phyloP scores from a whole-genome alignment of 176 grass and related monocot genomes.

The Paspalum notatum region DNA sequence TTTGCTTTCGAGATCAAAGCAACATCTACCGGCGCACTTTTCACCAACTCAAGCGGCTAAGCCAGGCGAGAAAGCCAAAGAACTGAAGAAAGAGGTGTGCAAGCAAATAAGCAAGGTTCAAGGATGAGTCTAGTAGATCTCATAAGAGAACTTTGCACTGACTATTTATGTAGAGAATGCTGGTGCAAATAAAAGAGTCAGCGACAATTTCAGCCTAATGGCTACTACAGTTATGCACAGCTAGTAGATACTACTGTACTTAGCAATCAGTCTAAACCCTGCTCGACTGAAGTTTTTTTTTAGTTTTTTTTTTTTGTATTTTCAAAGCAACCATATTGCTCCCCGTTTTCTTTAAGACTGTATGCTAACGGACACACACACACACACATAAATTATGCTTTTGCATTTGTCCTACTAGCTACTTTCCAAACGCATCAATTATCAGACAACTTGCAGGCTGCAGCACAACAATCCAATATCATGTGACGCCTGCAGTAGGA shows the following conservation, averaged over 20 bases:
- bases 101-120: background rate
- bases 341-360: background rate
- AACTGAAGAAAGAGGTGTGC: background rate
- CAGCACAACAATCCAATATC: background rate
- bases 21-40: background rate
- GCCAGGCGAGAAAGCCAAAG: background rate
- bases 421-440: background rate
- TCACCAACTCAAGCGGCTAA: conserved; percentile 11
- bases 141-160: background rate
- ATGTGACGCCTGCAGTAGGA: conserved; percentile 7
- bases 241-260: background rate
- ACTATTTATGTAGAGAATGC: background rate
- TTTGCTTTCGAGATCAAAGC: background rate
- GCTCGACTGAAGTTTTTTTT: background rate
- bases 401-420: background rate
- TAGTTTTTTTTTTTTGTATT: background rate
- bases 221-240: background rate
- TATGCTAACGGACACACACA: background rate
- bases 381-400: background rate
- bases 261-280: background rate
- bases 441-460: background rate
- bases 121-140: conserved; percentile 2
- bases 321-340: background rate
- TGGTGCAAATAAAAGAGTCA: background rate
- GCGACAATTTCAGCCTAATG: background rate